These are phyloP conservation scores for Emydomyces testavorans DNA, from an alignment of 2,329 filamentous ascomycete species.

Conservation along the genomic window DNA sequence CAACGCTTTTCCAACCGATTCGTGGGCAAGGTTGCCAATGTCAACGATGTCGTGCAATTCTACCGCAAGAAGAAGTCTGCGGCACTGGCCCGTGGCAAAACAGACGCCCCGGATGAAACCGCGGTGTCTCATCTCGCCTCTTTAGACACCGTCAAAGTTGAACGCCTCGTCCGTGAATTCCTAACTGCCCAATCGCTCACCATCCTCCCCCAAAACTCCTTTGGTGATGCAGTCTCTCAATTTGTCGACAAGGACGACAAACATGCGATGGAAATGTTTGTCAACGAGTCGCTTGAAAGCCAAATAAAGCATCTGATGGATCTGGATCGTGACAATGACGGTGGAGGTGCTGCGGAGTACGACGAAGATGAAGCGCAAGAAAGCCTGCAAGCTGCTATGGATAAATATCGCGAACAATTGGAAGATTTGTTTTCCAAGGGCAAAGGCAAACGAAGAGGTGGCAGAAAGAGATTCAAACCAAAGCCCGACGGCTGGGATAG, in stretches of 20 bases:
- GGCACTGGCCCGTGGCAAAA: conserved; percentile 32
- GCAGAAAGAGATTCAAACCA: conserved; percentile 55
- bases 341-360: conserved; percentile 56
- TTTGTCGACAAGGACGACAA: conserved; percentile 95
- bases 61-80: conserved; percentile 64
- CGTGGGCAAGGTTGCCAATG: conserved; percentile 79
- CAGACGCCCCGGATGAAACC: conserved; percentile 53
- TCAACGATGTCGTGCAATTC: conserved; percentile 86
- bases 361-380: conserved; percentile 56
- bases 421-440: conserved; percentile 62
- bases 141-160: conserved; percentile 72
- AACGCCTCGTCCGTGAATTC: conserved; percentile 78
- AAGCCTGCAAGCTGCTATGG: conserved; percentile 62
- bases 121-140: conserved; percentile 48
- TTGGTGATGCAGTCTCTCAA: conserved; percentile 82
- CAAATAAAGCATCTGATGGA: conserved; percentile 60
- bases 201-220: conserved; percentile 82
- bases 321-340: conserved; percentile 56
- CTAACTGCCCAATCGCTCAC: conserved; percentile 78
- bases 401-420: conserved; percentile 55
- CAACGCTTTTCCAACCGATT: conserved; percentile 94
- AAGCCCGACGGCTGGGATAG: conserved; percentile 75
- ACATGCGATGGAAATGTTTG: conserved; percentile 74
- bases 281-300: conserved; percentile 57
- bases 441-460: conserved; percentile 41